Conservation (phyloP, 768 basidiomycete genomes). For the Mycena filopes region DNA sequence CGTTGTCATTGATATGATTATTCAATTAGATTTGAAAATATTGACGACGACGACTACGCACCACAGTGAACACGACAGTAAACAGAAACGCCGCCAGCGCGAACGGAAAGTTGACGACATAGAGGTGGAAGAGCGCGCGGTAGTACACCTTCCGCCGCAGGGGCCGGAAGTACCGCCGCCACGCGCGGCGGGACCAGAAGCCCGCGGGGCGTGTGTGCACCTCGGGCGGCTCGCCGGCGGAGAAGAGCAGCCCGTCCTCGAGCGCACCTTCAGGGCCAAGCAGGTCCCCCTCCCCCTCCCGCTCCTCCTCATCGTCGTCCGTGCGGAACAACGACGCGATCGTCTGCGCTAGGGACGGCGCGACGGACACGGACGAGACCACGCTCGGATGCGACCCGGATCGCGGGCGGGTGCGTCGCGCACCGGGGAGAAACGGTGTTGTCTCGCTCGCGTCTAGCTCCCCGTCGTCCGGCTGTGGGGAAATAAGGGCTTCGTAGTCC, state of each 20-base stretch:
- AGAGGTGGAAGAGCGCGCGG: constrained; percentile 71
- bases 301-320: constrained; percentile 53
- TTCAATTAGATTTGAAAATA: neutral
- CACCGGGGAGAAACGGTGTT: constrained; percentile 57
- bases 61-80: constrained; percentile 83
- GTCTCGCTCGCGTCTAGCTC: constrained; percentile 53
- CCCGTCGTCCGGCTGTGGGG: constrained; percentile 40
- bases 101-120: constrained; percentile 82
- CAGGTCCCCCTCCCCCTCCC: constrained; percentile 41
- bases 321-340: constrained; percentile 73
- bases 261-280: constrained; percentile 26
- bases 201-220: constrained; percentile 21
- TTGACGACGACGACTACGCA: too few relatives aligned
- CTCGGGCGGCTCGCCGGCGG: constrained; percentile 27
- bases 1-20: too few relatives aligned
- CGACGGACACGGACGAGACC: constrained; percentile 57
- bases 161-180: constrained; percentile 74
- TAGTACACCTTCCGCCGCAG: constrained; percentile 68
- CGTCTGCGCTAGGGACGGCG: constrained; percentile 76
- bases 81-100: constrained; percentile 83
- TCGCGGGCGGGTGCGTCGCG: constrained; percentile 53
- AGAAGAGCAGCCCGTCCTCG: constrained; percentile 28
- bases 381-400: constrained; percentile 70
- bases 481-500: constrained; percentile 44
- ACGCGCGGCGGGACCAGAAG: constrained; percentile 49